Evolutionary conservation across 2,329 filamentous ascomycete genomes (phyloP).

Genomic region (Neonectria magnoliae): DNA sequence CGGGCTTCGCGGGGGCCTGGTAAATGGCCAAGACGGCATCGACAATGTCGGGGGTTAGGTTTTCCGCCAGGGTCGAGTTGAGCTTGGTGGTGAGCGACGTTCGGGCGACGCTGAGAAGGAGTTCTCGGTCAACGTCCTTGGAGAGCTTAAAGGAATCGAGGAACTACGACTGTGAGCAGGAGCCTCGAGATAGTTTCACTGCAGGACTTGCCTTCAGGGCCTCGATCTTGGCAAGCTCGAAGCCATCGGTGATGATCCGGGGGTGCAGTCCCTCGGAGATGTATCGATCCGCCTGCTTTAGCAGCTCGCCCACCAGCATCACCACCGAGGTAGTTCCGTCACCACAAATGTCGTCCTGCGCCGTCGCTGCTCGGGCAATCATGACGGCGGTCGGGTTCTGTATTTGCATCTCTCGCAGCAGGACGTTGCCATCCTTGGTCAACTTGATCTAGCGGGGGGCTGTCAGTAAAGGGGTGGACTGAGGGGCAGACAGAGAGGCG

Average conservation of each 20-base stretch:
- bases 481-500: constrained; percentile 41
- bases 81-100: constrained; percentile 97
- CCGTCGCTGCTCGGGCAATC: constrained; percentile 86
- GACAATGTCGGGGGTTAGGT: constrained; percentile 93
- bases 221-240: constrained; percentile 95
- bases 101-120: constrained; percentile 90
- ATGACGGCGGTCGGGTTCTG: constrained; percentile 97
- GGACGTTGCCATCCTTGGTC: constrained; percentile 97
- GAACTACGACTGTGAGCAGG: constrained; percentile 66
- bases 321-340: constrained; percentile 98
- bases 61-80: constrained; percentile 86
- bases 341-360: constrained; percentile 97
- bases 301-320: constrained; percentile 90
- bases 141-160: constrained; percentile 92
- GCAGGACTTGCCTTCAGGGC: constrained; percentile 75
- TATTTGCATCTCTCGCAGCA: constrained; percentile 85
- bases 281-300: constrained; percentile 97
- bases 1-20: constrained; percentile 87
- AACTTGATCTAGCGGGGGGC: constrained; percentile 81
- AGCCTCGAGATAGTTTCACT: not conserved
- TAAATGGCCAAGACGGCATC: constrained; percentile 97
- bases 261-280: constrained; percentile 98
- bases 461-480: constrained; percentile 44
- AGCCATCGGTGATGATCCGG: constrained; percentile 95
- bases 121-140: constrained; percentile 89